phyloP scores from a whole-genome alignment of 2,329 filamentous ascomycete species.

The Apiospora saccharicola region DNA sequence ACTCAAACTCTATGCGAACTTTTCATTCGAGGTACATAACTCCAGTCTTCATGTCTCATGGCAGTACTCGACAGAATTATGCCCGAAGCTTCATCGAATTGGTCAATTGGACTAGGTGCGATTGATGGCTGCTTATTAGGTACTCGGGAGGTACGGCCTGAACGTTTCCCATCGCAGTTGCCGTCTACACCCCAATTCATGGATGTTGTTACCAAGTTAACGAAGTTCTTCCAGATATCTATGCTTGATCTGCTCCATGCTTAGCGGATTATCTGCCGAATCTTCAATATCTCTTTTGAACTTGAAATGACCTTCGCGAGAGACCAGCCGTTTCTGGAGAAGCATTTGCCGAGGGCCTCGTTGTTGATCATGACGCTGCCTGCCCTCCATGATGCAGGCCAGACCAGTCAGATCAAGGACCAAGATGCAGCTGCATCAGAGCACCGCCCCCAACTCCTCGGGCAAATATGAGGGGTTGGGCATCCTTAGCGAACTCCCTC shows the following conservation, averaged over 20 bases:
- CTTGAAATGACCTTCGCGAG: not conserved
- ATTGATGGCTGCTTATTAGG: not conserved
- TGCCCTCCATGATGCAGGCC: not conserved
- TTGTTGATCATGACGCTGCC: not conserved
- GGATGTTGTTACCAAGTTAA: not conserved
- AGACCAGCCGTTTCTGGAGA: not conserved
- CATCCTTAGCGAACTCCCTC: not conserved
- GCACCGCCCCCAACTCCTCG: not conserved
- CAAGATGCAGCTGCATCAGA: not conserved
- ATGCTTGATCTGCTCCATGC: no score
- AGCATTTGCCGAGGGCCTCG: no score
- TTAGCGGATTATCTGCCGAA: no score
- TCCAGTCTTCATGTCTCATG: no score
- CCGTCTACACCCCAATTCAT: not conserved
- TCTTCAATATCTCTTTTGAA: no score
- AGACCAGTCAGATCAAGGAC: not conserved
- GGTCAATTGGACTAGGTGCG: no score
- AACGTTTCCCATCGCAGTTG: not conserved
- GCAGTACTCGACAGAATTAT: no score
- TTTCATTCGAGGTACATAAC: no score
- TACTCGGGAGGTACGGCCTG: not conserved
- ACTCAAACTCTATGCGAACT: no score
- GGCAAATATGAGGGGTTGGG: not conserved
- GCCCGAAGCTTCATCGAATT: no score
- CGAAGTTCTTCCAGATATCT: no score